A percentile compares a stretch with the other conserved stretches of the same genome.
These are phyloP conservation scores for Ogataea salicorniae DNA, from an alignment of 805 yeast genomes.

Conservation along the genomic window DNA sequence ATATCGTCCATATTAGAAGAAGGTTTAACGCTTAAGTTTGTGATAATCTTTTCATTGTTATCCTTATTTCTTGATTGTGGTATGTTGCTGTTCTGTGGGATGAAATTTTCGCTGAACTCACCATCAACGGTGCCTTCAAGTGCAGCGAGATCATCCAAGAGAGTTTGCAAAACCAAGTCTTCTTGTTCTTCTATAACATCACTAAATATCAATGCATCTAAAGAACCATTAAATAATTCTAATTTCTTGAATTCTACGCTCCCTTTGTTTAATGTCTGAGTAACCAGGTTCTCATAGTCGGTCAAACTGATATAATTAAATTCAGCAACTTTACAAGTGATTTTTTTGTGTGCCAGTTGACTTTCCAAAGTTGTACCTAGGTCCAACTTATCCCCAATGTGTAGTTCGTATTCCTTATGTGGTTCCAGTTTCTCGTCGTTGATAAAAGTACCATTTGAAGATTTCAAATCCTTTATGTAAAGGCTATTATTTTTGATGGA, in stretches of 20 bases:
- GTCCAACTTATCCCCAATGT: conserved; percentile 83
- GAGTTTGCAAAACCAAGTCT: conserved; percentile 22
- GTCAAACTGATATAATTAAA: conserved; percentile 51
- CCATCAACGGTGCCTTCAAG: too few relatives aligned
- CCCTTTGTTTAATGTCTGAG: conserved; percentile 23
- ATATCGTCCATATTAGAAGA: conserved; percentile 51
- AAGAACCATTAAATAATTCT: conserved; percentile 30
- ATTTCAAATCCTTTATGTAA: conserved; percentile 78
- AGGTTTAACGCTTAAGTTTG: conserved; percentile 55
- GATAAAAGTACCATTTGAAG: conserved; percentile 92
- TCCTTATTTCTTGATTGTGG: conserved; percentile 4
- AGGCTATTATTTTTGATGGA: conserved; percentile 60
- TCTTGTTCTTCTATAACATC: conserved; percentile 32
- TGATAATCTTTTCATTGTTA: conserved; percentile 45
- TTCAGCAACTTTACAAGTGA: conserved; percentile 76
- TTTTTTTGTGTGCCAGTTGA: conserved; percentile 72
- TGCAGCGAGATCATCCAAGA: conserved; percentile 26
- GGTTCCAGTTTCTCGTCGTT: conserved; percentile 66
- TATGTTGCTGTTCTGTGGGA: not conserved
- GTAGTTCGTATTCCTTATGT: conserved; percentile 59
- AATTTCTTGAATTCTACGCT: conserved; percentile 22
- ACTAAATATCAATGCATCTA: conserved; percentile 34
- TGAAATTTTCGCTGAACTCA: not conserved
- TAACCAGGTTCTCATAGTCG: conserved; percentile 23
- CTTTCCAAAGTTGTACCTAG: conserved; percentile 84